Evolutionary conservation across 2,329 filamentous ascomycete genomes (phyloP).

Genomic region (Fusarium hostae): DNA sequence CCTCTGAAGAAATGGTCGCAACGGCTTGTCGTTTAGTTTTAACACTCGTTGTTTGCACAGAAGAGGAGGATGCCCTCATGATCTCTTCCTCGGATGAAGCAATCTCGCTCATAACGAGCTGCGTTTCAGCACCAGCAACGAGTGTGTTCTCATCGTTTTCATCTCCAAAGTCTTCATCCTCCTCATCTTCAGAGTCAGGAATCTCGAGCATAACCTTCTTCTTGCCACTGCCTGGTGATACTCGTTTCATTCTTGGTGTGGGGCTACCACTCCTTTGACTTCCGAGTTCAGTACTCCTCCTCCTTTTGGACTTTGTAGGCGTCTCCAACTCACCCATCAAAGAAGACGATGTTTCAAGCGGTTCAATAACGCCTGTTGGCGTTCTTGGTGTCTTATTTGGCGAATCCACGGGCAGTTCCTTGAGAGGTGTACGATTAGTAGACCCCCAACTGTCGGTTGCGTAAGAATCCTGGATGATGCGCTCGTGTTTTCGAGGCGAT

Average conservation of each 20-base stretch:
- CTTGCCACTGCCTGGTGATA: slow-evolving; percentile 32
- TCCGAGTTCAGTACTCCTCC: slow-evolving; percentile 36
- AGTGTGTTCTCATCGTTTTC: slow-evolving; percentile 37
- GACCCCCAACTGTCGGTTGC: slow-evolving; percentile 51
- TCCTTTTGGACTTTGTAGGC: slow-evolving; percentile 38
- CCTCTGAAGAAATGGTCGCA: slow-evolving; percentile 19
- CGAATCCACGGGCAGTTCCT: slow-evolving; percentile 25
- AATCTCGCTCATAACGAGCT: slow-evolving; percentile 49
- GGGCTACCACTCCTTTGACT: slow-evolving; percentile 28
- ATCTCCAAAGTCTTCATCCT: slow-evolving; percentile 45
- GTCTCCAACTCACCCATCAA: slow-evolving; percentile 39
- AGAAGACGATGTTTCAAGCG: slow-evolving; percentile 38
- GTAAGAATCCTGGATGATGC: slow-evolving; percentile 61
- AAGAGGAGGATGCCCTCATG: slow-evolving; percentile 14
- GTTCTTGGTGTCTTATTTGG: slow-evolving; percentile 26
- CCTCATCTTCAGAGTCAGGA: slow-evolving; percentile 62
- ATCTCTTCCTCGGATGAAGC: slow-evolving; percentile 43
- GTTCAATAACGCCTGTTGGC: slow-evolving; percentile 17
- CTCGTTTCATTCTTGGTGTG: slow-evolving; percentile 37
- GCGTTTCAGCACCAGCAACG: slow-evolving; percentile 49
- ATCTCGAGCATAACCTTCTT: slow-evolving; percentile 52
- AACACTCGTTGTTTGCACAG: background rate
- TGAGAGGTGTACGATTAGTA: slow-evolving; percentile 35
- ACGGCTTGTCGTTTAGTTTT: background rate
- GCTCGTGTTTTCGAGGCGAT: slow-evolving; percentile 36